Base-by-base conservation (phyloP, 768 basidiomycete species). In the Collybia sordida region DNA sequence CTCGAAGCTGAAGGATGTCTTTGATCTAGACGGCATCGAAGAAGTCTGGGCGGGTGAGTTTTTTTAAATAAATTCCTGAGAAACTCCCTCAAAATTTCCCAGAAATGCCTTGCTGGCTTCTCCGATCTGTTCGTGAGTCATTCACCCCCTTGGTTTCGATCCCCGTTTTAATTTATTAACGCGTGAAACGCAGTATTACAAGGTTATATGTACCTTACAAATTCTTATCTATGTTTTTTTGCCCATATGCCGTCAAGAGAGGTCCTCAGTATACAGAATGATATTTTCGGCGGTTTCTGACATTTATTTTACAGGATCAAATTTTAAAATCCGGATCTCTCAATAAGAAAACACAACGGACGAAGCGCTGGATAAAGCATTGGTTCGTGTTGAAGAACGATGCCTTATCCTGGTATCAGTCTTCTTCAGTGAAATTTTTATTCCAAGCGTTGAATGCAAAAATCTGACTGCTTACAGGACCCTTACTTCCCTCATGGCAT, bases 301-400 rank as follows among this genome's bases (percentile, higher is more conserved):
- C 34, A n/a, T n/a, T n/a, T 3, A 42, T 41, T 21, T 42, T 24
- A 42, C 57, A 97, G 93, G 90, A 95, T 62, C 88, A 94, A 77
- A 73, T 95, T 2, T 75, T 98, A 38, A 98, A 98, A 65, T 96
- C 93, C 0, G 97, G 94, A 0, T 85, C 86, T 3, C 75, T 99
- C 35, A 83, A 81, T 59, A 97, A 96, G 77, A 92, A 87, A 62
- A 83, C 93, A 0, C 85, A 86, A 47, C 80, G 90, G 47, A 95
- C 93, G 7, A 96, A 93, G 60, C 83, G 93, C 18, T 95, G 90
- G 87, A 84, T 88, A 59, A 93, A 89, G 64, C 93, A 93, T 65
- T 98, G 97, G 97, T 95, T 98, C 59, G 81, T 96, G 1, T 77
- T 99, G 42, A 94, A 92, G 80, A 96, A 98, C 54, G 93, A 95